phyloP scores from a whole-genome alignment of 164 flowering plant species.

The Nymphaea colorata region DNA sequence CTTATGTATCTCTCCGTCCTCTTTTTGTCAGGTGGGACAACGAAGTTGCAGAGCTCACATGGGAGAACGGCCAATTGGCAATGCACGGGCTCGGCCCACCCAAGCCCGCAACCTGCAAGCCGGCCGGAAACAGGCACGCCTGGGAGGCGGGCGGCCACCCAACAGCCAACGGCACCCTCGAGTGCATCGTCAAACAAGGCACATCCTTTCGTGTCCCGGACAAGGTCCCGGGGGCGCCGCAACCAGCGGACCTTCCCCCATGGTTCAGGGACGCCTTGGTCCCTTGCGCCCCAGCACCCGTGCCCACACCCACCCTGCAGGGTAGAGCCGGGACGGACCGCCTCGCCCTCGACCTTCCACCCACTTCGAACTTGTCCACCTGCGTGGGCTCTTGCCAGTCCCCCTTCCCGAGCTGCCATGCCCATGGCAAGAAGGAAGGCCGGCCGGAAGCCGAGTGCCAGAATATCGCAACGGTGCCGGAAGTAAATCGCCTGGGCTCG shows the following conservation, averaged over 20 bases:
- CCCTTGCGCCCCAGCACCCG: conserved; percentile 25
- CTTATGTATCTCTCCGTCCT: not conserved
- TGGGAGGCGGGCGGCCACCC: not conserved
- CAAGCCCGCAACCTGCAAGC: conserved; percentile 11
- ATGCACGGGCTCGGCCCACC: conserved; percentile 71
- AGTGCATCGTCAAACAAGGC: conserved; percentile 64
- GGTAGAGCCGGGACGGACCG: not conserved
- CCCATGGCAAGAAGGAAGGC: not conserved
- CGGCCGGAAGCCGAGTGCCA: not conserved
- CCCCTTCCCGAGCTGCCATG: not conserved
- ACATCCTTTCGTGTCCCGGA: not conserved
- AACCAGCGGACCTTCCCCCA: conserved; percentile 4
- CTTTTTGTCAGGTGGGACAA: conserved; percentile 19
- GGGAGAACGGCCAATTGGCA: conserved; percentile 79
- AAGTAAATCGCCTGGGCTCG: not conserved
- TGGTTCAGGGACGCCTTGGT: conserved; percentile 64
- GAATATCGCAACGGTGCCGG: not conserved
- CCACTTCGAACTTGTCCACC: not conserved
- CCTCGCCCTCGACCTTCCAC: not conserved
- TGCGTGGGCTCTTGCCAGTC: not conserved
- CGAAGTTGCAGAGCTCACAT: conserved; percentile 79
- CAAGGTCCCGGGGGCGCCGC: conserved; percentile 15
- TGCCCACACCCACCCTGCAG: not conserved
- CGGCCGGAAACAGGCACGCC: not conserved
- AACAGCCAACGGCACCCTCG: conserved; percentile 49